Percentiles rank a stretch among this genome's conserved stretches.
Conservation (phyloP, 768 basidiomycete species). For the Tulasnella sp. region DNA sequence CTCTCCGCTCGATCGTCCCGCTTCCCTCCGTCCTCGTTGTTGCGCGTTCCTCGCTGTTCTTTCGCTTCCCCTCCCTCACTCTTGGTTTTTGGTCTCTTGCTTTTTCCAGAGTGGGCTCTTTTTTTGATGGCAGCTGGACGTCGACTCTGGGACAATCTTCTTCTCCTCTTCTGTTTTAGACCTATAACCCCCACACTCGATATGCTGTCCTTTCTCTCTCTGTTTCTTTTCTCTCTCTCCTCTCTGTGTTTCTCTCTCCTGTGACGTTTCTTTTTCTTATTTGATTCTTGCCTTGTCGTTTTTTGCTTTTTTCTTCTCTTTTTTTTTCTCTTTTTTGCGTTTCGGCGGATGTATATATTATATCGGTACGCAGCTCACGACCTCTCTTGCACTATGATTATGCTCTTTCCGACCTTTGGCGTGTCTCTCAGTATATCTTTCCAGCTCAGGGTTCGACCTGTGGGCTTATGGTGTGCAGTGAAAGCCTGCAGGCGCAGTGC, state of each 20-base stretch:
- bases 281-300: constrained; percentile 4
- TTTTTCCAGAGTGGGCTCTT: neutral
- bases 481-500: too few relatives aligned
- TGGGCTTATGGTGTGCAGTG: too few relatives aligned
- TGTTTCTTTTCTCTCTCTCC: neutral
- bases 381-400: constrained; percentile 16
- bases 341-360: constrained; percentile 14
- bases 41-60: neutral
- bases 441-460: too few relatives aligned
- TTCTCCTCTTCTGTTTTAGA: neutral
- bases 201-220: constrained; percentile 11
- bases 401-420: neutral
- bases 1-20: neutral
- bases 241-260: neutral
- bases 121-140: neutral
- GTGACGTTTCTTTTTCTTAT: constrained; percentile 21
- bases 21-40: neutral
- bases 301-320: neutral
- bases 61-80: too few relatives aligned
- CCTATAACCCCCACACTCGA: neutral
- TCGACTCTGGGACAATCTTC: neutral
- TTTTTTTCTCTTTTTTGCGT: neutral
- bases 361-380: constrained; percentile 15
- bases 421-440: too few relatives aligned
- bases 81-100: too few relatives aligned